These are phyloP conservation scores for Neopestalotiopsis clavispora DNA, from an alignment of 2,329 filamentous ascomycete genomes.

Conservation along the genomic window DNA sequence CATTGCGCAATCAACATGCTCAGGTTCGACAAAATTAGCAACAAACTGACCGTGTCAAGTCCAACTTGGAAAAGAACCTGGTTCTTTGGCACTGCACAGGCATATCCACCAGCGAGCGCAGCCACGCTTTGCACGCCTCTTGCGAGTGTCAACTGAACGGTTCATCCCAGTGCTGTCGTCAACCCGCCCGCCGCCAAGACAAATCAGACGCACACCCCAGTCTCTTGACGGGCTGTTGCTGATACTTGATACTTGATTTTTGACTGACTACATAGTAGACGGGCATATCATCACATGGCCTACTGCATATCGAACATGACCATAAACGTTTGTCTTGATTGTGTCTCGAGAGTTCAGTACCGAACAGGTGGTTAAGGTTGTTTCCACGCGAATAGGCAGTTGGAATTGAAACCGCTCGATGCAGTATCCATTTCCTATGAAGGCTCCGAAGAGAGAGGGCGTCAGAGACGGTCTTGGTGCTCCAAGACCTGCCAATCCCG, in stretches of 20 bases:
- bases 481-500: constrained; percentile 14
- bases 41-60: background rate
- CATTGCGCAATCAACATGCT: constrained; percentile 10
- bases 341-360: background rate
- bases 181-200: constrained; percentile 3
- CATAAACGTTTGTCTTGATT: background rate
- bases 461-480: background rate
- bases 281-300: constrained; percentile 4
- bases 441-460: background rate
- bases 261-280: background rate
- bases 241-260: background rate
- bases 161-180: constrained; percentile 7
- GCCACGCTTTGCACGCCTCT: background rate
- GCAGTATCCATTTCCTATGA: constrained; percentile 10
- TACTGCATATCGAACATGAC: background rate
- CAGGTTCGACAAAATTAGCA: constrained; percentile 6
- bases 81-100: background rate
- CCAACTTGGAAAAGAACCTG: background rate
- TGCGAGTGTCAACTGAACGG: background rate
- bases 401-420: background rate
- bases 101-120: background rate
- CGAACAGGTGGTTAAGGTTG: constrained; percentile 5
- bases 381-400: constrained; percentile 11
- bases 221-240: background rate
- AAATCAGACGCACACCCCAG: constrained; percentile 7